Percentiles rank a stretch among this genome's conserved stretches.
These are phyloP conservation scores for Laetiporus sulphureus DNA, from an alignment of 1,284 basidiomycete genomes.

Conservation along the genomic window DNA sequence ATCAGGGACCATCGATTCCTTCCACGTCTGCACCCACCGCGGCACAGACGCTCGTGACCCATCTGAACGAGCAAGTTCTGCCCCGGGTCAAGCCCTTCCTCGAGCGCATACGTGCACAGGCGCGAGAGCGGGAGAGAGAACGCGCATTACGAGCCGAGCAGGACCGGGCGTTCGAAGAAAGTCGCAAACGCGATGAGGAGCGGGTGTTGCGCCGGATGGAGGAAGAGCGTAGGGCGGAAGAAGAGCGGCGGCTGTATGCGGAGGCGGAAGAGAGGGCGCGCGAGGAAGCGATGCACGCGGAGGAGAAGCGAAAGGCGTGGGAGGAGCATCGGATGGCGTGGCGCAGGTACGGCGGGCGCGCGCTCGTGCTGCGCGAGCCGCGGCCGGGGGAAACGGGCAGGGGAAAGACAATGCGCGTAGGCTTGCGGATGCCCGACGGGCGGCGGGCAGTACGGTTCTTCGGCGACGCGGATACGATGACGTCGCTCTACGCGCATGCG, in stretches of 20 bases:
- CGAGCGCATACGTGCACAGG: slow-evolving; percentile 44
- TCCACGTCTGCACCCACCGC: slow-evolving; percentile 47
- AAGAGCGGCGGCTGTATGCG: slow-evolving; percentile 22
- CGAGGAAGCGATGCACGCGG: slow-evolving; percentile 25
- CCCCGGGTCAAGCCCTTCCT: slow-evolving; percentile 79
- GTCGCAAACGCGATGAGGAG: slow-evolving; percentile 64
- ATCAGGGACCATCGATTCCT: slow-evolving; percentile 62
- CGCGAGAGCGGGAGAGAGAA: slow-evolving; percentile 52
- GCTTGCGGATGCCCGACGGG: slow-evolving; percentile 64
- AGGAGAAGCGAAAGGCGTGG: slow-evolving; percentile 26
- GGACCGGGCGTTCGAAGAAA: slow-evolving; percentile 70
- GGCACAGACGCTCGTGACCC: slow-evolving; percentile 52
- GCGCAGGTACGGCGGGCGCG: slow-evolving; percentile 42
- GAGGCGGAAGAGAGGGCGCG: slow-evolving; percentile 26
- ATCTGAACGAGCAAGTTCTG: slow-evolving; percentile 65
- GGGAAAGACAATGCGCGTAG: slow-evolving; percentile 44
- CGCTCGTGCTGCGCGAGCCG: slow-evolving; percentile 32
- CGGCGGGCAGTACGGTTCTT: slow-evolving; percentile 55
- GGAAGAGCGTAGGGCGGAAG: slow-evolving; percentile 33
- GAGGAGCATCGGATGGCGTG: slow-evolving; percentile 36
- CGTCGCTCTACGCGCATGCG: slow-evolving; percentile 63
- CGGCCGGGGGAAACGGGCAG: slow-evolving; percentile 23
- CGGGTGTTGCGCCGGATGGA: slow-evolving; percentile 48
- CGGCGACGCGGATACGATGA: slow-evolving; percentile 41
- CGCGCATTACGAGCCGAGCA: slow-evolving; percentile 73